Conservation (phyloP, 2,329 filamentous ascomycete genomes). For the Huntiella savannae region DNA sequence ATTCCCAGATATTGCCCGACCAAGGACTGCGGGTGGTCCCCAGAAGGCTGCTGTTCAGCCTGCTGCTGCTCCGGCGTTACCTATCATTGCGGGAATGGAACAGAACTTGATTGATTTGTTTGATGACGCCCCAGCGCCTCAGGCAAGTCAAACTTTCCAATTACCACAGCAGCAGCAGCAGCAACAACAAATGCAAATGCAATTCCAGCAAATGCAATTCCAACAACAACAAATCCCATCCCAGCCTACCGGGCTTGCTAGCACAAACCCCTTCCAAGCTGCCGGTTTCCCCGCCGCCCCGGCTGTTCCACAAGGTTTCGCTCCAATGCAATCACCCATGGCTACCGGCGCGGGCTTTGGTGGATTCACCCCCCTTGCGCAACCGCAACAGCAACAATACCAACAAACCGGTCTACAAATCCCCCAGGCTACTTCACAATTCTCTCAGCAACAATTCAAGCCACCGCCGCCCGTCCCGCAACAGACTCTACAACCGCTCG, state of each 20-base stretch:
- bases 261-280: constrained; percentile 15
- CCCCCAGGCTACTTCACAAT: constrained; percentile 16
- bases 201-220: constrained; percentile 1
- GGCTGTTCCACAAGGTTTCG: constrained; percentile 11
- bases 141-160: constrained; percentile 34
- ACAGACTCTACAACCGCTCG: constrained; percentile 19
- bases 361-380: constrained; percentile 13
- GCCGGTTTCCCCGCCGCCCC: constrained; percentile 4
- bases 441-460: constrained; percentile 18
- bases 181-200: background rate
- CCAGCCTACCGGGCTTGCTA: constrained; percentile 14
- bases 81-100: constrained; percentile 38
- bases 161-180: constrained; percentile 15
- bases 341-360: constrained; percentile 10
- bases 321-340: constrained; percentile 13
- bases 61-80: constrained; percentile 13
- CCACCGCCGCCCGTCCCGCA: constrained; percentile 19
- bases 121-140: constrained; percentile 78
- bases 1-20: constrained; percentile 15
- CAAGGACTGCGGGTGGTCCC: constrained; percentile 20
- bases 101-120: constrained; percentile 88
- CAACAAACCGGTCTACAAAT: constrained; percentile 16
- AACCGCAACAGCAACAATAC: constrained; percentile 14
- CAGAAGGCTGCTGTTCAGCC: background rate
- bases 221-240: constrained; percentile 4